Percentiles rank a stretch among this genome's conserved stretches.
These are phyloP conservation scores for Penicillium sp. DNA, from an alignment of 2,329 filamentous ascomycete genomes.

Conservation along the genomic window DNA sequence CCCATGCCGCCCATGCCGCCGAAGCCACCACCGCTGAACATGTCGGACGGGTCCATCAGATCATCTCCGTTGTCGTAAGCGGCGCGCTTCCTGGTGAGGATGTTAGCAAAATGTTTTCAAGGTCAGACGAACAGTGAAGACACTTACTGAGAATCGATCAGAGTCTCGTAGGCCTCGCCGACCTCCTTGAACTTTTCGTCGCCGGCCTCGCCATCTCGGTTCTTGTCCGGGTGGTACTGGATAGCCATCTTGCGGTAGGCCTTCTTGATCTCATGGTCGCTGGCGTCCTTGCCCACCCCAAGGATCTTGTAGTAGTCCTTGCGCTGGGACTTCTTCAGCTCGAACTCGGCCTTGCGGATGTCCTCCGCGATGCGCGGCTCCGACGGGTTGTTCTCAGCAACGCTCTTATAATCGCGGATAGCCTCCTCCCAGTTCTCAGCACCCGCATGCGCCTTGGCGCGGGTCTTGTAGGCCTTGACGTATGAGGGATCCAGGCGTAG, in stretches of 20 bases:
- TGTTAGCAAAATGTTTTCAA: constrained; percentile 1
- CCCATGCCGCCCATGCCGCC: constrained; percentile 51
- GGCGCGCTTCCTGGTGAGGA: constrained; percentile 67
- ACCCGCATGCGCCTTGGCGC: constrained; percentile 83
- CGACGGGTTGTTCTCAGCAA: constrained; percentile 77
- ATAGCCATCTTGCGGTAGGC: constrained; percentile 95
- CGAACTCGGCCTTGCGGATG: constrained; percentile 83
- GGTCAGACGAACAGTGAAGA: neutral
- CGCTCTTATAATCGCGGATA: constrained; percentile 80
- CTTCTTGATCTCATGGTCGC: constrained; percentile 86
- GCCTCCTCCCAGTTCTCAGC: constrained; percentile 91
- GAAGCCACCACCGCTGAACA: constrained; percentile 64
- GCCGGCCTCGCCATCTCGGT: constrained; percentile 71
- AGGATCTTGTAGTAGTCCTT: constrained; percentile 99
- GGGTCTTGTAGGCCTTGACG: constrained; percentile 87
- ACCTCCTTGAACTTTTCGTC: constrained; percentile 98
- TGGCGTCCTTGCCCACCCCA: constrained; percentile 79
- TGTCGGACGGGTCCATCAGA: constrained; percentile 80
- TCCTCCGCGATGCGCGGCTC: constrained; percentile 81
- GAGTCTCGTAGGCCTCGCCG: constrained; percentile 91
- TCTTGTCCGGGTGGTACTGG: constrained; percentile 95
- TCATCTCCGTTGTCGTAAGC: constrained; percentile 92
- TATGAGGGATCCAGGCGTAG: constrained; percentile 80
- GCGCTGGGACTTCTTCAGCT: constrained; percentile 94
- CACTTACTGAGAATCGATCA: constrained; percentile 88